Base-by-base conservation (phyloP, 1,284 basidiomycete species). In the Microbotryum violaceum region DNA sequence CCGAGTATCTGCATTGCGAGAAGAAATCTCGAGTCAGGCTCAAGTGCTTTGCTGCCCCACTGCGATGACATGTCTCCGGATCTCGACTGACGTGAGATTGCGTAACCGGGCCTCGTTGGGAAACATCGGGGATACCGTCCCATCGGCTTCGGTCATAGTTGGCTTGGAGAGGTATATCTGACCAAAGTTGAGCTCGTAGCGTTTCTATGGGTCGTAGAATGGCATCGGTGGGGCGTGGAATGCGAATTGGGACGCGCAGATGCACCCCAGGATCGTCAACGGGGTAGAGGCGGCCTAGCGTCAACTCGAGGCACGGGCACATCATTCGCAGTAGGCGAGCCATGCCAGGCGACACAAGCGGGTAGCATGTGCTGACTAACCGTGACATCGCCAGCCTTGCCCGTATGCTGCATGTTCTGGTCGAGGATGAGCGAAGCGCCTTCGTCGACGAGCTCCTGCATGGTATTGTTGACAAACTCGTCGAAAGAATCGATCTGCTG, bases 381-480 rank as follows among this genome's bases (percentile, higher is more conserved):
- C 56, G 80, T 79, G 81, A 78, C 82, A 72, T 91, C 91, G 47
- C 83, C 79, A 47, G 85, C 83, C 65, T 86, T 85, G 20, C 91
- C 92, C 4, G 91, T 89, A 75, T 96, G 91, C 77, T 98, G 94
- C 74, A 91, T 88, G 62, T 87, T 87, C 77, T 98, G 94, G 78
- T 98, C 94, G 56, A 99, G 80, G 64, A 94, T 93, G 73, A 99
- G 84, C 71, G 90, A 89, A 42, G 86, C 80, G 70, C 90, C 91
- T 78, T 99, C 96, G 74, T 98, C 94, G 44, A 99, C 93, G 42
- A 99, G 82, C 75, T 98, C 94, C 78, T 98, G 94, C 89, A 99
- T 97, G n/a, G 93, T 97, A 74, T 97, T 97, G 76, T 94, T 91
- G 54, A 99, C 90, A 74, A 98, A 99, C 78, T 98, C 96, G 77